Conservation (phyloP, 192 early-diverging fungal genomes). For the Mycoemilia scoparia region DNA sequence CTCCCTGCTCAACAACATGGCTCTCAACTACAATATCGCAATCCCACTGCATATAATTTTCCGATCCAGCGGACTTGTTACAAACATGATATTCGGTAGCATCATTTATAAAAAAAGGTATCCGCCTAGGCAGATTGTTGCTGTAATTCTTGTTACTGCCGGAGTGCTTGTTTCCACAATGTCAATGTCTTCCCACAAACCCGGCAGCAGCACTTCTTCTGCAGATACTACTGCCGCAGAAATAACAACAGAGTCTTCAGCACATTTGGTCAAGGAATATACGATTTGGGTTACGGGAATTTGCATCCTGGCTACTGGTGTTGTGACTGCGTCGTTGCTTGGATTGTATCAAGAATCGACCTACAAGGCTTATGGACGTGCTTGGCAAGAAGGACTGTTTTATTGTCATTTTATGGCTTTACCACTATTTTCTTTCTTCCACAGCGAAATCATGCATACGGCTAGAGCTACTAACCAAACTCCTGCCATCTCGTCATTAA, state of each 20-base stretch:
- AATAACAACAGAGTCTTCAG: background rate
- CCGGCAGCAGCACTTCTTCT: constrained; percentile 4
- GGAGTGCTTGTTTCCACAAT: constrained; percentile 59
- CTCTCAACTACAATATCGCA: constrained; percentile 59
- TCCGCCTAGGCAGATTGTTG: constrained; percentile 23
- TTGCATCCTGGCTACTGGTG: constrained; percentile 40
- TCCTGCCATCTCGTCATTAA: constrained; percentile 10
- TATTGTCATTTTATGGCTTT: constrained; percentile 69
- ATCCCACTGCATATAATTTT: constrained; percentile 88
- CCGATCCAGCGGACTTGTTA: constrained; percentile 60
- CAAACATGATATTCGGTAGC: constrained; percentile 64
- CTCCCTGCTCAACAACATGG: constrained; percentile 67
- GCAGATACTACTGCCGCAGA: no score
- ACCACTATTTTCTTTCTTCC: constrained; percentile 62
- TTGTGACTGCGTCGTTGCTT: constrained; percentile 60
- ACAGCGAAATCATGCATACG: constrained; percentile 41
- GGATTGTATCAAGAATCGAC: constrained; percentile 70
- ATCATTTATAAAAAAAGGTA: constrained; percentile 43
- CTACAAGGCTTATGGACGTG: constrained; percentile 53
- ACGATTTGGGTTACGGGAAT: constrained; percentile 51
- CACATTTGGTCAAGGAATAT: background rate
- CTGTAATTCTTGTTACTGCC: constrained; percentile 56
- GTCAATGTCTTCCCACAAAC: constrained; percentile 6
- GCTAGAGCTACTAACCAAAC: constrained; percentile 24
- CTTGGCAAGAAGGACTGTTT: constrained; percentile 81